Evolutionary conservation across 1,284 basidiomycete species (phyloP), one percentile per base, ranked within the genome.

Genomic region (Singerocomus rubriflavus): DNA sequence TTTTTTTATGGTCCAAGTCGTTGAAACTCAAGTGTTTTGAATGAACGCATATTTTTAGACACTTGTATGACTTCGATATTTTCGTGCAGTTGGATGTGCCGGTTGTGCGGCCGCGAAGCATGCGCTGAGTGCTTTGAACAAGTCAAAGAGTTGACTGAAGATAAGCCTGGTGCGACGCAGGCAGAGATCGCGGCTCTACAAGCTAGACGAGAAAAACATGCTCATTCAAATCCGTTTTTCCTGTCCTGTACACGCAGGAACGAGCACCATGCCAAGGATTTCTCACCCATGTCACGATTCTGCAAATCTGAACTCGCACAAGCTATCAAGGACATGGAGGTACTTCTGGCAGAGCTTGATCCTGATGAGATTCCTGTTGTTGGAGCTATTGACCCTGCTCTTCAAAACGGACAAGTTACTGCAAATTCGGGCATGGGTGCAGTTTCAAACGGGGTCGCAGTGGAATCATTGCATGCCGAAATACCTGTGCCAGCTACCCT

Each of bases 41-140:
- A 45, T 31, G 32, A 34, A 33, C 40, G 9, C 16, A 39, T 48
- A 48, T 49, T 44, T 45, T 45, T 57, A 93, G 93, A 98, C 69
- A 92, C 88, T 3, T 98, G 95, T 68, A 87, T 90, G 72, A 93
- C 92, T 4, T 93, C 91, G 13, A 84, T 98, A 52, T 96, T 97
- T 67, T 87, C 87, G 6, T 85, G 85, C 51, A 90, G 84, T 51
- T 97, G 87, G 82, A 88, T 94, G 78, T 98, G 94, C 68, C 77
- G 82, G 9, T 66, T 80, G n/a, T 98, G 94, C 66, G 94, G 93
- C 1, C 83, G 91, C 13, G 95, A 97, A 68, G 85, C 89, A 14
- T 98, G 94, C 64, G 76, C 84, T 1, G 85, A 90, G 48, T 98
- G 95, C 66, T 91, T 83, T 62, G 73, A 78, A 26, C 84, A 82